Base-by-base conservation (phyloP, 2,329 filamentous ascomycete genomes). In the Sporothrix curviconia region DNA sequence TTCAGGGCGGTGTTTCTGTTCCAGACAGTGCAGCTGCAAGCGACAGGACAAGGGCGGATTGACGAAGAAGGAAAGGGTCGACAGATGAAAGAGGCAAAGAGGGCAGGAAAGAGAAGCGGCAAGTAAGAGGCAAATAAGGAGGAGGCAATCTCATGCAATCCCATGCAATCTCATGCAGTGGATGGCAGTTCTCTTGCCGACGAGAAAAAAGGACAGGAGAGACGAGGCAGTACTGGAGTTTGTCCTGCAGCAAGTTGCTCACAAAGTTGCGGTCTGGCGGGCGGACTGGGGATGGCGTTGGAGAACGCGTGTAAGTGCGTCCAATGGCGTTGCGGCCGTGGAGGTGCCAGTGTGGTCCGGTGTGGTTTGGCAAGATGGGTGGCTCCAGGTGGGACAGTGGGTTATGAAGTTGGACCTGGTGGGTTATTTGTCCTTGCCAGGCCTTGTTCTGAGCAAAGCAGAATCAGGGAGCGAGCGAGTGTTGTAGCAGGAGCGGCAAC, bases 291-390 rank as follows among this genome's bases (percentile, higher is more conserved):
- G 25, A 37, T 19, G 19, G 40, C 19, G 42, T 46, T 39, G 52
- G 52, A 47, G 52, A 55, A 39, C 39, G 46, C 52, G 52, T 55
- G 52, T 55, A 55, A 55, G 52, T 55, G 30, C 40, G 32, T 30
- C 52, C 52, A 55, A 55, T 55, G 25, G 52, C 30, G 17, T 47
- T 39, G 40, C 42, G 15, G 12, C 32, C 15, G 52, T 37, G 30
- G 52, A 19, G 25, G 46, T 24, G 42, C 19, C 19, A 14, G 52
- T 40, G 43, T 28, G 52, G 5, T 44, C n/a, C 25, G 25, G 28
- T 43, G 17, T 17, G n/a, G 8, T 11, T 22, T 43, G 40, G n/a
- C 8, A 3, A 43, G 40, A n/a, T n/a, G 40, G 15, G 7, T 4
- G 9, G 36, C 36, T 8, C 7, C 9, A 5, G 12, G 36, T 5